phyloP scores from a whole-genome alignment of 106 monocot genomes.

The Allium cepa region DNA sequence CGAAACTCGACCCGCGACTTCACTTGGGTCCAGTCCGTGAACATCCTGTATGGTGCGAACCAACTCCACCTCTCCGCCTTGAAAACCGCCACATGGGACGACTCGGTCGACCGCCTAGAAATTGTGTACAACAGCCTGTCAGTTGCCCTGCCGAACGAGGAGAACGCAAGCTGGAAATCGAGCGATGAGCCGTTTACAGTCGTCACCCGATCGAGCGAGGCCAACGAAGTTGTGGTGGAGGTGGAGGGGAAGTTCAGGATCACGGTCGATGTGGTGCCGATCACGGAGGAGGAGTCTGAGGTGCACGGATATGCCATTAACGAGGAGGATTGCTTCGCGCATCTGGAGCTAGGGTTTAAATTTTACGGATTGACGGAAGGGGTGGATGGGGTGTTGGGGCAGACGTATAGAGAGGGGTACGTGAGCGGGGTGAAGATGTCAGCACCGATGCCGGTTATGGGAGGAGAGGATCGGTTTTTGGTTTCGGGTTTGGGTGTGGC shows the following conservation, averaged over 20 bases:
- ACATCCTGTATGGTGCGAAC: slow-evolving; percentile 5
- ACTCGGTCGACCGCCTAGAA: not conserved
- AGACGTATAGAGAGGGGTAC: slow-evolving; percentile 33
- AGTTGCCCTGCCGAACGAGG: not conserved
- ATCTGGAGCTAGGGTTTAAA: slow-evolving; percentile 42
- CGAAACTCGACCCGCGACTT: slow-evolving; percentile 1
- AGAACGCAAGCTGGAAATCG: slow-evolving; percentile 17
- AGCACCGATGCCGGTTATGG: slow-evolving; percentile 37
- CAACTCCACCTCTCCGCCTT: slow-evolving; percentile 4
- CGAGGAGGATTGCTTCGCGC: slow-evolving; percentile 34
- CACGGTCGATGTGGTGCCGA: slow-evolving; percentile 12
- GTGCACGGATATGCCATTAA: slow-evolving; percentile 36
- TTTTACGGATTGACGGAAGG: slow-evolving; percentile 11
- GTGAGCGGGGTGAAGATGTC: slow-evolving; percentile 23
- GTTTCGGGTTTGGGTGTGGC: slow-evolving; percentile 18
- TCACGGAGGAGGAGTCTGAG: slow-evolving; percentile 34
- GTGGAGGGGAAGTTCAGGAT: slow-evolving; percentile 9
- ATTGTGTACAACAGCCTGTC: not conserved
- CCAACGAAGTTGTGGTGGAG: slow-evolving; percentile 20
- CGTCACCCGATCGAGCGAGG: slow-evolving; percentile 1
- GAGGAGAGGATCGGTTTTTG: slow-evolving; percentile 28
- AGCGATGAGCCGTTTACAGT: not conserved
- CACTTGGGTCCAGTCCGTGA: slow-evolving; percentile 25
- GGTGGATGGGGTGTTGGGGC: slow-evolving; percentile 40
- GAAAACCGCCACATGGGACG: slow-evolving; percentile 6